A percentile compares a stretch with the other conserved stretches of the same genome.
Evolutionary conservation across 2,329 filamentous ascomycete species (phyloP).

Genomic region (Aquanectria penicillioides): DNA sequence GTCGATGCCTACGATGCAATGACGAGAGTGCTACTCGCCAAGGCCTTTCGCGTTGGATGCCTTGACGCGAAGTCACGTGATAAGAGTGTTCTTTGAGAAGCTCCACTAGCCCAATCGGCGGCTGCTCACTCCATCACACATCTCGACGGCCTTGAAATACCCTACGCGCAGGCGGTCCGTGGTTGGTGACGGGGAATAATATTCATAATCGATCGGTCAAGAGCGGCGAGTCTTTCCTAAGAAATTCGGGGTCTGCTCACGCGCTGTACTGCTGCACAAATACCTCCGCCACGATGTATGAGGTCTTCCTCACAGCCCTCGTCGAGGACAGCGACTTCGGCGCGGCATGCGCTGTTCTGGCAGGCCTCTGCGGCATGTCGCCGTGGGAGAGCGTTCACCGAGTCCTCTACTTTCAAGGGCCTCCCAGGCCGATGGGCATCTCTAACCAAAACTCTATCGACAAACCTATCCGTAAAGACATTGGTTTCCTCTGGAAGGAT

Average conservation of each 20-base stretch:
- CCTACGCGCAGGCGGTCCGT: not conserved
- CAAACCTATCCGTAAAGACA: slow-evolving; percentile 51
- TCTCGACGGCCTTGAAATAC: not conserved
- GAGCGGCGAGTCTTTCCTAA: too few relatives aligned
- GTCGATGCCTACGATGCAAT: slow-evolving; percentile 3
- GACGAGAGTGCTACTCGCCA: slow-evolving; percentile 7
- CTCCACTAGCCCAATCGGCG: slow-evolving; percentile 11
- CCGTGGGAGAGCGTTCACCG: slow-evolving; percentile 61
- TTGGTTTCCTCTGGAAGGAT: slow-evolving; percentile 58
- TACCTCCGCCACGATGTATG: slow-evolving; percentile 60
- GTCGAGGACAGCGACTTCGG: slow-evolving; percentile 61
- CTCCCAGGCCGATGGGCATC: slow-evolving; percentile 56
- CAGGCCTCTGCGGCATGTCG: slow-evolving; percentile 67
- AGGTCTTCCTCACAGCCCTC: slow-evolving; percentile 66
- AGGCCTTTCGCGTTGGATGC: slow-evolving; percentile 22
- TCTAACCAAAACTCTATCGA: slow-evolving; percentile 52
- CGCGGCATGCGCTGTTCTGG: slow-evolving; percentile 62
- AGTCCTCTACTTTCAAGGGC: slow-evolving; percentile 64
- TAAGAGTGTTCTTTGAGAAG: not conserved
- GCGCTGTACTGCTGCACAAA: too few relatives aligned
- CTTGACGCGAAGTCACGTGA: slow-evolving; percentile 48
- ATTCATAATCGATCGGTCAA: too few relatives aligned
- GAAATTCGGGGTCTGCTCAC: too few relatives aligned
- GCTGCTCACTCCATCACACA: not conserved
- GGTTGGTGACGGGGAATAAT: too few relatives aligned